Percentiles rank a stretch among this genome's conserved stretches.
phyloP scores from a whole-genome alignment of 2,329 filamentous ascomycete genomes.

The Cryphonectria japonica region DNA sequence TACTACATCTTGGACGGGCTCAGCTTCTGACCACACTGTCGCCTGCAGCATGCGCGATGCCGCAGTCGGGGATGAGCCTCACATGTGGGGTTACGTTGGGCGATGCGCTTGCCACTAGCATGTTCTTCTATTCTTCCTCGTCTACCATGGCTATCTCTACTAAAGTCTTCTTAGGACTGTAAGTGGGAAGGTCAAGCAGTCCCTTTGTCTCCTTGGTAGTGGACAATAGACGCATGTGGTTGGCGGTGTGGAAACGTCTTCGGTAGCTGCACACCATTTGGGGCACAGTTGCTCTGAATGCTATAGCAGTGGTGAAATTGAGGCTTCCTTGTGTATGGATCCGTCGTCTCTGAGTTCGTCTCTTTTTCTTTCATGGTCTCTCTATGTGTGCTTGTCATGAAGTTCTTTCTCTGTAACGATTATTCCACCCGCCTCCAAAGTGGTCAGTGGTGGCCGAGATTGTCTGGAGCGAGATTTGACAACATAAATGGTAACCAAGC shows the following conservation, averaged over 20 bases:
- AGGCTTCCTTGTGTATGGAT: not conserved
- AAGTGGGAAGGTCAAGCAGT: not conserved
- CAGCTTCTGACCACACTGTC: constrained; percentile 7
- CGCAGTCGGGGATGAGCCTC: not conserved
- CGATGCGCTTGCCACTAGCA: not conserved
- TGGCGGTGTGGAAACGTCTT: not conserved
- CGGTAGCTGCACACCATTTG: not conserved
- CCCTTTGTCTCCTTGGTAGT: not conserved
- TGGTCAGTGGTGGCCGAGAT: not conserved
- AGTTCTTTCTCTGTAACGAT: not conserved
- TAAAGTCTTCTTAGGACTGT: too few relatives aligned
- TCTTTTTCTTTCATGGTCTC: not conserved
- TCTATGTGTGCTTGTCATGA: not conserved
- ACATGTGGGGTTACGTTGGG: not conserved
- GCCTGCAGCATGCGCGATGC: not conserved
- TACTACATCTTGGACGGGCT: constrained; percentile 12
- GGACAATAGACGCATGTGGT: not conserved
- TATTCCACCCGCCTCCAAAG: not conserved
- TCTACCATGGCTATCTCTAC: not conserved
- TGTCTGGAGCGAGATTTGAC: not conserved
- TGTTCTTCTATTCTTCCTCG: not conserved
- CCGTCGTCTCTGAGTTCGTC: not conserved
- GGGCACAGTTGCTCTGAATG: not conserved
- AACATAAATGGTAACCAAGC: not conserved
- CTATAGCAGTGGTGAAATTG: not conserved